Conservation (phyloP, 2,329 filamentous ascomycete species). For the Celoporthe dispersa region DNA sequence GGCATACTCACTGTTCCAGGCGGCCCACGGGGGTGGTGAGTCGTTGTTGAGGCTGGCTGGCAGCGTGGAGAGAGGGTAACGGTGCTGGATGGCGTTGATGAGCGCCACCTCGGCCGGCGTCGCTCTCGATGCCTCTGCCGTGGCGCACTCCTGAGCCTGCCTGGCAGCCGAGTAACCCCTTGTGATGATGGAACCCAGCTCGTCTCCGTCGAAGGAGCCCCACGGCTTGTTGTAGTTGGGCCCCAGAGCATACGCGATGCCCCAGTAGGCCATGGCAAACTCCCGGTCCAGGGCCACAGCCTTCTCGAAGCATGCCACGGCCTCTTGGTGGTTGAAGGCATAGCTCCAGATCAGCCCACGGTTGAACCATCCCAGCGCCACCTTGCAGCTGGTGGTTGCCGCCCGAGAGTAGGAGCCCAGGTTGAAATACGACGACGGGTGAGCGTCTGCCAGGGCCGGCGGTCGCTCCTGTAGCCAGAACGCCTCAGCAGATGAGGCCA, state of each 20-base stretch:
- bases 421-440: conserved; percentile 56
- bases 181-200: conserved; percentile 56
- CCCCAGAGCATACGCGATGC: conserved; percentile 70
- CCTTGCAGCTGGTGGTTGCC: conserved; percentile 55
- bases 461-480: conserved; percentile 1
- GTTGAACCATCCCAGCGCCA: conserved; percentile 70
- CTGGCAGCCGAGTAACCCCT: conserved; percentile 39
- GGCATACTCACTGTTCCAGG: conserved; percentile 65
- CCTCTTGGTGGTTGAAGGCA: conserved; percentile 77
- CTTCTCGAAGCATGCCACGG: conserved; percentile 64
- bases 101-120: conserved; percentile 64
- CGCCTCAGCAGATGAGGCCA: neutral
- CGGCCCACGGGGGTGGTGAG: conserved; percentile 40
- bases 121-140: conserved; percentile 41
- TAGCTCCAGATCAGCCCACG: conserved; percentile 76
- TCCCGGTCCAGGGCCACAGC: conserved; percentile 58
- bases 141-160: conserved; percentile 35
- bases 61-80: conserved; percentile 55
- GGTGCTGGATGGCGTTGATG: conserved; percentile 62
- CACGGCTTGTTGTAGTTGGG: conserved; percentile 82
- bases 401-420: conserved; percentile 62
- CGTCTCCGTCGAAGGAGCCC: conserved; percentile 68
- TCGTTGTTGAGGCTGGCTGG: conserved; percentile 48
- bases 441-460: conserved; percentile 26
- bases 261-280: conserved; percentile 71